These are phyloP conservation scores for Glutinoglossum americanum DNA, from an alignment of 495 filamentous ascomycete species.

Conservation along the genomic window DNA sequence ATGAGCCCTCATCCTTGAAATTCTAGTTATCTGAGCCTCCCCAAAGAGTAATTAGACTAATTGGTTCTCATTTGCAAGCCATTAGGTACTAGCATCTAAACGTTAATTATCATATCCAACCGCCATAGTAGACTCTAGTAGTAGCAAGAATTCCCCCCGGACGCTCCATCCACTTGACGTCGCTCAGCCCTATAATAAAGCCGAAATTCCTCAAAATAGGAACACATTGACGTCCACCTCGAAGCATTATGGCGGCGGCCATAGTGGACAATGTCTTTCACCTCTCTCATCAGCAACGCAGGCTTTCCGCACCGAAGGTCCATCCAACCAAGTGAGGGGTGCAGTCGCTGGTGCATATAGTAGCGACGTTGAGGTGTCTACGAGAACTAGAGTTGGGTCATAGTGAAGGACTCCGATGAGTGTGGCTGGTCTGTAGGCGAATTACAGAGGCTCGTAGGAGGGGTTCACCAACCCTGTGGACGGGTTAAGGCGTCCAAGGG, in stretches of 20 bases:
- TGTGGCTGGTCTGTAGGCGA: background rate
- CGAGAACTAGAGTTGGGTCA: slow-evolving; percentile 11
- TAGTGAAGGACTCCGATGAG: slow-evolving; percentile 10
- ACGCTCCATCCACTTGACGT: too few relatives aligned
- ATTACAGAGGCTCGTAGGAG: too few relatives aligned
- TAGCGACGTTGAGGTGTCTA: slow-evolving; percentile 22
- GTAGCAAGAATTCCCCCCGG: too few relatives aligned
- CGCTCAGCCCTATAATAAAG: too few relatives aligned
- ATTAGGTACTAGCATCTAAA: too few relatives aligned
- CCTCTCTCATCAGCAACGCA: slow-evolving; percentile 17
- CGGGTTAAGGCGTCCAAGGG: background rate
- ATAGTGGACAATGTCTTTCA: background rate
- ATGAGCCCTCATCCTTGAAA: too few relatives aligned
- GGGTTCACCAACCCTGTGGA: background rate
- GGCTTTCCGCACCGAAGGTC: slow-evolving; percentile 21
- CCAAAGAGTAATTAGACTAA: too few relatives aligned
- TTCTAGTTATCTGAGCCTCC: too few relatives aligned
- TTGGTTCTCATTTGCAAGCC: too few relatives aligned
- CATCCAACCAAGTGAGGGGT: slow-evolving; percentile 15
- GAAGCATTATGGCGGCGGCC: background rate
- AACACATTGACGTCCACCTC: background rate
- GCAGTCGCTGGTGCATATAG: slow-evolving; percentile 22
- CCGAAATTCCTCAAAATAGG: too few relatives aligned
- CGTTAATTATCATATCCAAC: too few relatives aligned
- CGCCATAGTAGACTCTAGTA: too few relatives aligned